Base-by-base conservation (phyloP, 768 basidiomycete species). In the Pholiota microspora region DNA sequence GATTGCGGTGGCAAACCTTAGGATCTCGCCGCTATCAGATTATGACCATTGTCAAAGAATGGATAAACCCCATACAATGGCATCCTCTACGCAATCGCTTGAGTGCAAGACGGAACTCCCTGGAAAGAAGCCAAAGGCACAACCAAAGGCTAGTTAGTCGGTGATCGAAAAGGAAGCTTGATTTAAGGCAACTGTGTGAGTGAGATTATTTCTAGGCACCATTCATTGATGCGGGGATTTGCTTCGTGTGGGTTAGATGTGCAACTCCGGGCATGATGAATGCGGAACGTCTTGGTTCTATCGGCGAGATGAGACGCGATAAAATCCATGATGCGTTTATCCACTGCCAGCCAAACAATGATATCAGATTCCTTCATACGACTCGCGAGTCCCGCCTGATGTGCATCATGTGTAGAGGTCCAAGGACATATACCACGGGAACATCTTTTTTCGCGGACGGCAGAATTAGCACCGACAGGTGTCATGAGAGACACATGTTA, bases 401-500 rank as follows among this genome's bases (percentile, higher is more conserved):
- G 40, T 42, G 40, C 40, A 42, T 42, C 40, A 44, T 40, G 42
- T 44, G 51, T 32, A 29, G 38, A 40, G 28, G 40, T 50, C n/a
- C 21, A 50, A n/a, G 12, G 40, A 42, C 16, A 42, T 42, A 42
- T 9, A 42, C 16, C 55, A 57, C 64, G 58, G 62, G 60, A 60
- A 56, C 57, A 57, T 56, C 46, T 38, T 45, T 59, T 54, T 42
- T 54, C 57, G 36, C 51, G 47, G 56, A 65, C 62, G 59, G 60
- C 56, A 40, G 27, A 57, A 58, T 54, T 62, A 60, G 54, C 51
- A 49, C 62, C 60, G 64, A 59, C 56, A 56, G 53, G 54, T 61
- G 58, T 65, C 59, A 63, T 54, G 53, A 35, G 55, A 59, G 56
- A 58, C 59, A 60, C 59, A 62, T 62, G 59, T 58, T 61, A 58